Percentiles rank a stretch among this genome's conserved stretches.
phyloP scores from a whole-genome alignment of 2,329 filamentous ascomycete genomes.

The Trematosphaeria pertusa region DNA sequence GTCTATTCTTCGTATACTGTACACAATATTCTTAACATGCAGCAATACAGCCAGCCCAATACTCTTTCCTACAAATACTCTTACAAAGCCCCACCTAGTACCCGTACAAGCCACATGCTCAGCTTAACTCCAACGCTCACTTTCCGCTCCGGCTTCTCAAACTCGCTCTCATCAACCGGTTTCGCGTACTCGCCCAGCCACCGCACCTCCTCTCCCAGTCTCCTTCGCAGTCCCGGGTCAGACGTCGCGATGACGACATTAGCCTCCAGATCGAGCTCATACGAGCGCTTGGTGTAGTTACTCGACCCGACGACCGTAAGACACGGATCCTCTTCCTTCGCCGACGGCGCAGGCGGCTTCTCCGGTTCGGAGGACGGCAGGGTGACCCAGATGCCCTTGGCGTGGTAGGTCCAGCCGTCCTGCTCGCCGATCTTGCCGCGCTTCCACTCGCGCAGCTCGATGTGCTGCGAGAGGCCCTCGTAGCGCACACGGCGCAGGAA shows the following conservation, averaged over 20 bases:
- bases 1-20: not conserved
- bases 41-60: too few relatives aligned
- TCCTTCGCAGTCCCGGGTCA: constrained; percentile 72
- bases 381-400: constrained; percentile 93
- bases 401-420: constrained; percentile 95
- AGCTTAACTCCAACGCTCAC: constrained; percentile 85
- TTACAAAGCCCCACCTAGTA: constrained; percentile 85
- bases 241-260: constrained; percentile 85
- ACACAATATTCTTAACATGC: not conserved
- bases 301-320: constrained; percentile 88
- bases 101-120: constrained; percentile 91
- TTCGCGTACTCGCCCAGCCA: constrained; percentile 79
- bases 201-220: constrained; percentile 78
- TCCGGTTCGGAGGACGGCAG: constrained; percentile 55
- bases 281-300: constrained; percentile 95
- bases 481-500: constrained; percentile 72
- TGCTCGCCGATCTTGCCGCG: constrained; percentile 80
- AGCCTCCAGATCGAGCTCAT: constrained; percentile 88
- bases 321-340: constrained; percentile 67
- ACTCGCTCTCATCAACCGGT: constrained; percentile 75
- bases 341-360: constrained; percentile 52
- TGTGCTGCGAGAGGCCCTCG: constrained; percentile 62
- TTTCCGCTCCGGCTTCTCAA: constrained; percentile 79
- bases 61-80: constrained; percentile 17
- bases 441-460: constrained; percentile 87